These are phyloP conservation scores for Ogataea zsoltii DNA, from an alignment of 805 yeast genomes.

Conservation along the genomic window DNA sequence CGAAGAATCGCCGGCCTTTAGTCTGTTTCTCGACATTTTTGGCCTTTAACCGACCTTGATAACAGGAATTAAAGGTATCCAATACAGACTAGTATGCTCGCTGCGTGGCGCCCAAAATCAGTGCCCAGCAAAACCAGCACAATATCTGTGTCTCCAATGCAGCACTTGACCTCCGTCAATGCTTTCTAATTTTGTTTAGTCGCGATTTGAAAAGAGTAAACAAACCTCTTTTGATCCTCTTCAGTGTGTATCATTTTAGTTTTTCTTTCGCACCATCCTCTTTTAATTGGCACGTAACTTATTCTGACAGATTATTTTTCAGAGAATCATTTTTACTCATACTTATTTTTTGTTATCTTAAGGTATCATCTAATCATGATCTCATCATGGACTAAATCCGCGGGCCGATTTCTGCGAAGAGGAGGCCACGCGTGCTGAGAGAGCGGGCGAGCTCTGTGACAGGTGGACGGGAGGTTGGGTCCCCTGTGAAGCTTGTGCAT, in stretches of 20 bases:
- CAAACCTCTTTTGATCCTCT: constrained; percentile 11
- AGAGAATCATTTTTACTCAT: background rate
- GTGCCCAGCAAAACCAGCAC: no score
- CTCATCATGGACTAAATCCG: no score
- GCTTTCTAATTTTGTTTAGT: background rate
- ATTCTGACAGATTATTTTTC: background rate
- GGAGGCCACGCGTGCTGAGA: background rate
- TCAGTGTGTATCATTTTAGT: background rate
- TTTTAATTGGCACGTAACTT: background rate
- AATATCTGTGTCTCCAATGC: background rate
- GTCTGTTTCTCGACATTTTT: constrained; percentile 15
- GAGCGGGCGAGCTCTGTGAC: no score
- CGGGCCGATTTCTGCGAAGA: background rate
- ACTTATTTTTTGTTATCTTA: background rate
- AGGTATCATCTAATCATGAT: no score
- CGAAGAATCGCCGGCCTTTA: constrained; percentile 10
- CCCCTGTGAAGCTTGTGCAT: no score
- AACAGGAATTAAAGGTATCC: background rate
- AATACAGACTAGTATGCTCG: background rate
- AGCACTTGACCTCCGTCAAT: constrained; percentile 1
- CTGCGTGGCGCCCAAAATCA: background rate
- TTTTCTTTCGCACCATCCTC: background rate
- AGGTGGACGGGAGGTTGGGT: no score
- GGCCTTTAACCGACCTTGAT: background rate
- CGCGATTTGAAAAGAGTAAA: constrained; percentile 7